phyloP scores from a whole-genome alignment of 441 rosid genomes.

The Gossypium davidsonii region DNA sequence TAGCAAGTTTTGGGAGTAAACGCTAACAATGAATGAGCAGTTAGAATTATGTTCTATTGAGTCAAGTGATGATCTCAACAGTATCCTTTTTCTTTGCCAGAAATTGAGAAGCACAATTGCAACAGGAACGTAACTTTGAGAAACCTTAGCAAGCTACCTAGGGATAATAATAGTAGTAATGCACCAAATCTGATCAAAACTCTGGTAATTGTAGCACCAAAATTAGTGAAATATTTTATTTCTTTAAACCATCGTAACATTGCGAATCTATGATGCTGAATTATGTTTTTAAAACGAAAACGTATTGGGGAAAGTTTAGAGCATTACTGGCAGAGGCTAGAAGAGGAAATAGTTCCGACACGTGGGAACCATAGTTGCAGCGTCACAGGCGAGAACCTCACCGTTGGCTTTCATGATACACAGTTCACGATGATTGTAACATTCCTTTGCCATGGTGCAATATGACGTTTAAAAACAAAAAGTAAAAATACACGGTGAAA shows the following conservation, averaged over 20 bases:
- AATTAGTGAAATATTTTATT: neutral
- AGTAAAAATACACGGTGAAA: neutral
- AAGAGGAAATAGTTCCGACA: conserved; percentile 79
- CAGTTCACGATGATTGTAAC: conserved; percentile 46
- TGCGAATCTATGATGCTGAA: neutral
- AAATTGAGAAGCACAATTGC: too few relatives aligned
- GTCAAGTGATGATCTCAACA: too few relatives aligned
- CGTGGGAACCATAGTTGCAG: conserved; percentile 22
- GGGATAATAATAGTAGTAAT: too few relatives aligned
- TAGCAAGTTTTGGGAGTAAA: too few relatives aligned
- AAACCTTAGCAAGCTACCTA: too few relatives aligned
- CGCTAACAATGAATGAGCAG: too few relatives aligned
- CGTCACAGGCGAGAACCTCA: conserved; percentile 17
- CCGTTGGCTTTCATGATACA: conserved; percentile 56
- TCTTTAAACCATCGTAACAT: neutral
- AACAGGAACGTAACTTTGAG: too few relatives aligned
- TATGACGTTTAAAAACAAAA: neutral
- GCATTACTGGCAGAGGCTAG: conserved; percentile 19
- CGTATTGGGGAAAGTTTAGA: neutral
- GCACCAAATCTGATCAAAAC: too few relatives aligned
- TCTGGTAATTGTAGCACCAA: too few relatives aligned
- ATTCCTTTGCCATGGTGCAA: neutral
- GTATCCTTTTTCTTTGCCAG: too few relatives aligned
- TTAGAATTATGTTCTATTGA: too few relatives aligned
- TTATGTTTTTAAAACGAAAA: too few relatives aligned